phyloP scores from a whole-genome alignment of 2,329 filamentous ascomycete species.

The Thelonectria rubi region DNA sequence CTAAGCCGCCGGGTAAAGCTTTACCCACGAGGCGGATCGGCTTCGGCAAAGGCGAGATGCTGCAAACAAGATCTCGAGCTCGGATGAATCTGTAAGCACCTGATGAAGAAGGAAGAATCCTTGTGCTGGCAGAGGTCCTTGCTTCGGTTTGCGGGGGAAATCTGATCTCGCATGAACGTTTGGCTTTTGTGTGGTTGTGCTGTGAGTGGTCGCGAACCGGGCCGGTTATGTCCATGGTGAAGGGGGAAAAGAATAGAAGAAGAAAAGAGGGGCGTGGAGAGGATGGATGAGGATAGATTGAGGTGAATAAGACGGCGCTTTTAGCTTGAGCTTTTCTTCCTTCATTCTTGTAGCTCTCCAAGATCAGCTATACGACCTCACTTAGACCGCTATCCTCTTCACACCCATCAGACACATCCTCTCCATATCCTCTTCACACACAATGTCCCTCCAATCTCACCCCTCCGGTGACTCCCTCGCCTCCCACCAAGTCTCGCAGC shows the following conservation, averaged over 20 bases:
- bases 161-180: constrained; percentile 31
- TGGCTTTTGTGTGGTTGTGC: constrained; percentile 7
- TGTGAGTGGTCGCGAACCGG: constrained; percentile 9
- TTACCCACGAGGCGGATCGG: constrained; percentile 11
- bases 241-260: neutral
- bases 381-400: neutral
- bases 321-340: neutral
- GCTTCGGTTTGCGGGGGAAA: constrained; percentile 17
- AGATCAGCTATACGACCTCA: neutral
- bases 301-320: neutral
- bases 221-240: neutral
- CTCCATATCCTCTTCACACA: neutral
- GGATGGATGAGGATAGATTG: neutral
- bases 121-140: constrained; percentile 1
- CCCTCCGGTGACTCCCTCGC: constrained; percentile 39
- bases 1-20: constrained; percentile 9
- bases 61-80: neutral
- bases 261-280: neutral
- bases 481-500: constrained; percentile 36
- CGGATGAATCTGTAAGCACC: constrained; percentile 18
- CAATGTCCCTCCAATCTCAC: constrained; percentile 35
- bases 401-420: neutral
- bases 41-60: neutral
- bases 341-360: neutral
- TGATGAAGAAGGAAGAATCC: constrained; percentile 21